Evolutionary conservation across 345 rosid species (phyloP).

Genomic region (Hibiscus tridactylites): DNA sequence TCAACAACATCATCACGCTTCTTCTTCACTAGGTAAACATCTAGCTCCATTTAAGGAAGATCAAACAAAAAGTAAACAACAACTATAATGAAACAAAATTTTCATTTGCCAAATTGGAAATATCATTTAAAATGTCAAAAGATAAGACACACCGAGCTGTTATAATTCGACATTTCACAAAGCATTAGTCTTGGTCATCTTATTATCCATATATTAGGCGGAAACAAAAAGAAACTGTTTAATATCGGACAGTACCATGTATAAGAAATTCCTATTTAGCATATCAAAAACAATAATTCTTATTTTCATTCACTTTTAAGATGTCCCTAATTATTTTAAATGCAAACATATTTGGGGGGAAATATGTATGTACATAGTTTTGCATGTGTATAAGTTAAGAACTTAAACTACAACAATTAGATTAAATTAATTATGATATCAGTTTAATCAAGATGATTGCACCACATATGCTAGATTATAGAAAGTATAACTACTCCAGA

Average conservation of each 20-base stretch:
- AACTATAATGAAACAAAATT: not conserved
- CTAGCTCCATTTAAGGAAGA: slow-evolving; percentile 52
- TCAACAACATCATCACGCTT: slow-evolving; percentile 57
- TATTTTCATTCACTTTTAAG: not conserved
- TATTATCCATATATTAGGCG: not conserved
- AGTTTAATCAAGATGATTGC: not conserved
- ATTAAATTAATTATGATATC: not conserved
- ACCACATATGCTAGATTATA: not conserved
- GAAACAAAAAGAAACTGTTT: not conserved
- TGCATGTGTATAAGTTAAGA: not conserved
- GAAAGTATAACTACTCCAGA: no score
- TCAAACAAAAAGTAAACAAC: not conserved
- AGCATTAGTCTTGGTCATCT: not conserved
- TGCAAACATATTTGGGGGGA: not conserved
- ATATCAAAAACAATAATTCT: not conserved
- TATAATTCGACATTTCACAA: not conserved
- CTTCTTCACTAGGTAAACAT: slow-evolving; percentile 78
- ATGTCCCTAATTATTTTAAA: not conserved
- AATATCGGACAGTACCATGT: not conserved
- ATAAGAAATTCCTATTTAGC: not conserved
- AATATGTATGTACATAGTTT: not conserved
- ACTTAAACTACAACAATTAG: not conserved
- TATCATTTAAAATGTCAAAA: not conserved
- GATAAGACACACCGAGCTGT: not conserved
- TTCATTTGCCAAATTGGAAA: not conserved